A percentile compares a stretch with the other conserved stretches of the same genome.
Evolutionary conservation across 1,139 yeast genomes (phyloP).

Genomic region (Saccharomyces pastorianus): DNA sequence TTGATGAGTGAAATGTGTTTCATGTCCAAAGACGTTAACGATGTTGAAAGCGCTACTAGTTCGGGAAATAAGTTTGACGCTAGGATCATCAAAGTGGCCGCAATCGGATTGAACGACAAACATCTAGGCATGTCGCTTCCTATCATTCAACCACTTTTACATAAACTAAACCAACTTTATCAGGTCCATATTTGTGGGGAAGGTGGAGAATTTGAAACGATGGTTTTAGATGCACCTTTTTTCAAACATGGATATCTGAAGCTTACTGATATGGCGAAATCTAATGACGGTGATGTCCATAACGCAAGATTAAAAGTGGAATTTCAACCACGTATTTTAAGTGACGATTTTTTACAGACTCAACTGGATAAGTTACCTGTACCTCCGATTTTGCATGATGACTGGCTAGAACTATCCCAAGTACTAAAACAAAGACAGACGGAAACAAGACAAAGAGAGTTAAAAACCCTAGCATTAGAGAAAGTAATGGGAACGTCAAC

Average conservation of each 20-base stretch:
- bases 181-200: slow-evolving; percentile 95
- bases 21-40: slow-evolving; percentile 18
- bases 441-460: background rate
- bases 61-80: slow-evolving; percentile 55
- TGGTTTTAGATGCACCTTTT: slow-evolving; percentile 84
- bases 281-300: slow-evolving; percentile 53
- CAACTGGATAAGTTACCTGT: slow-evolving; percentile 30
- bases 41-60: slow-evolving; percentile 4
- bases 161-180: slow-evolving; percentile 51
- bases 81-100: slow-evolving; percentile 83
- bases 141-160: slow-evolving; percentile 52
- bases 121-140: slow-evolving; percentile 65
- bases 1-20: slow-evolving; percentile 76
- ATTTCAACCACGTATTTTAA: slow-evolving; percentile 33
- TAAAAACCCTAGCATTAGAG: slow-evolving; percentile 2
- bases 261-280: slow-evolving; percentile 37
- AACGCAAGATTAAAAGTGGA: slow-evolving; percentile 43
- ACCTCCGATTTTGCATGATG: slow-evolving; percentile 44
- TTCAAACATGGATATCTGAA: slow-evolving; percentile 50
- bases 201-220: slow-evolving; percentile 94
- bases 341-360: slow-evolving; percentile 13
- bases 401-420: slow-evolving; percentile 38
- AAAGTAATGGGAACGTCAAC: slow-evolving; percentile 6
- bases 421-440: background rate
- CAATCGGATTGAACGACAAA: slow-evolving; percentile 59